Evolutionary conservation across 2,329 filamentous ascomycete species (phyloP), one percentile per base, ranked within the genome.

Genomic region (Paecilomyces niveus): DNA sequence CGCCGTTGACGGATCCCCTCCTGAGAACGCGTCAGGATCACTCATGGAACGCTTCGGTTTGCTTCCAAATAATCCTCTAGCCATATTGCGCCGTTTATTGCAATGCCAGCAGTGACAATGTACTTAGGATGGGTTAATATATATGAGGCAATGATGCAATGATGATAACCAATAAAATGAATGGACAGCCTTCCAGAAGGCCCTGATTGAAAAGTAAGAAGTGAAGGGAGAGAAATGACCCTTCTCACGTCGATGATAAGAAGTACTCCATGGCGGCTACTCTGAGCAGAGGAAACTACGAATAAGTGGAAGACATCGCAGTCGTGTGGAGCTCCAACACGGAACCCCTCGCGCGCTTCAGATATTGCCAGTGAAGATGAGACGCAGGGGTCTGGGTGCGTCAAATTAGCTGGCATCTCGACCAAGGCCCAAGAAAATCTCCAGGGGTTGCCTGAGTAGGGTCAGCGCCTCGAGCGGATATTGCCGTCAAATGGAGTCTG

Each of bases 111-210:
- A 57, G 32, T 56, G 51, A 57, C 18, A 59, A 29, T 45, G 15
- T 45, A 54, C 3, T 32, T 54, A 22, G 29, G 32, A 39, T 13
- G 26, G n/a, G 39, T 59, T 57, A 10, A 35, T 53, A 50, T 33
- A 45, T 9, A 50, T 11, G 22, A 35, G 52, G n/a, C n/a, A n/a
- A n/a, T n/a, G n/a, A n/a, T n/a, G n/a, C 33, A 45, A 32, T 56
- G 35, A 57, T 32, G 32, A 29, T 21, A 58, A 13, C 21, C 18
- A 29, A n/a, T 11, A 3, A 53, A 73, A 71, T 29, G 72, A 74
- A 68, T 62, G 70, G 68, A 74, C 66, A 62, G 69, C 70, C 70
- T 76, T 74, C 73, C 73, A 70, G 72, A 75, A 72, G 70, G 64
- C 72, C 64, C 57, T 53, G 31, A 32, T 29, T 18, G 18, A 45